These are phyloP conservation scores for Leishmania major DNA, from an alignment of 208 protist genomes.

Conservation along the genomic window DNA sequence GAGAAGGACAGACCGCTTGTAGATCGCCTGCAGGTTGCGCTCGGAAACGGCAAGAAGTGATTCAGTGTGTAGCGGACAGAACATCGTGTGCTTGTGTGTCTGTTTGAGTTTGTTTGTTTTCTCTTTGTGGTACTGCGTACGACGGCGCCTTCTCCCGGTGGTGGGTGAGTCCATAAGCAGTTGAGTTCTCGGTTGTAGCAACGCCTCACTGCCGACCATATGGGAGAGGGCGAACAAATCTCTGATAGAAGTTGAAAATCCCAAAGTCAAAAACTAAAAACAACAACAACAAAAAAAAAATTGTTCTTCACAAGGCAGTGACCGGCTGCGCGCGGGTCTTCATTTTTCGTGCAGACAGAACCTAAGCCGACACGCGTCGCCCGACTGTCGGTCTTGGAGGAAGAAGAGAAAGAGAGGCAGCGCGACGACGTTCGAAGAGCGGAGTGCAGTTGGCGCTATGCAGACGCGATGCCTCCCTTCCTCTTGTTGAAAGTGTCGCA, in stretches of 20 bases:
- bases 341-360: neutral
- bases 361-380: neutral
- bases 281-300: neutral
- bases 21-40: constrained; percentile 67
- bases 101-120: neutral
- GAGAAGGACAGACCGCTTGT: constrained; percentile 57
- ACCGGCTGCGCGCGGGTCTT: neutral
- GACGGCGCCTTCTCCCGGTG: neutral
- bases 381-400: neutral
- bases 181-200: neutral
- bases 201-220: neutral
- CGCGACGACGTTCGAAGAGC: neutral
- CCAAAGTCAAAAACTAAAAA: neutral
- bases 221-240: neutral
- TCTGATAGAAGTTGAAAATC: neutral
- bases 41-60: constrained; percentile 62
- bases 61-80: neutral
- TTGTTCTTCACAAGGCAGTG: neutral
- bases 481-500: neutral
- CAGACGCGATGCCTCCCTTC: neutral
- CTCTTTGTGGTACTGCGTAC: constrained; percentile 3
- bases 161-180: neutral
- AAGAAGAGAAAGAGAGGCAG: neutral
- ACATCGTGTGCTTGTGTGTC: neutral
- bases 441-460: neutral